These are phyloP conservation scores for Candolleomyces eurysporus DNA, from an alignment of 768 basidiomycete species.

Conservation along the genomic window DNA sequence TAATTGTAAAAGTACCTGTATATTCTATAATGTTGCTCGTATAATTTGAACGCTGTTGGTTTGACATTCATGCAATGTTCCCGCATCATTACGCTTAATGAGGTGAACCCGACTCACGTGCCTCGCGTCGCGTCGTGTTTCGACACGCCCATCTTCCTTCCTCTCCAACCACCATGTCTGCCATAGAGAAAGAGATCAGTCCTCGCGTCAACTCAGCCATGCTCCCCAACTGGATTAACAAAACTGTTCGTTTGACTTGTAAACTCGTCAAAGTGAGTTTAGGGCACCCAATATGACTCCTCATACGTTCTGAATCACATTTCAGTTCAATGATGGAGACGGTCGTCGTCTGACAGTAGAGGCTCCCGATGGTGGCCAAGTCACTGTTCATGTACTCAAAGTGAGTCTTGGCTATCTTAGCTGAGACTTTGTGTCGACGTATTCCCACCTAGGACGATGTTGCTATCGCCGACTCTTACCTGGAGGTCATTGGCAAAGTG, in stretches of 20 bases:
- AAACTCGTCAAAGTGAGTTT: constrained; percentile 53
- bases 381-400: constrained; percentile 39
- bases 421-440: not conserved
- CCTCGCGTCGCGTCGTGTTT: constrained; percentile 60
- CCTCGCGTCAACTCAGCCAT: constrained; percentile 64
- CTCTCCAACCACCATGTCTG: not conserved
- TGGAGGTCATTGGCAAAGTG: constrained; percentile 70
- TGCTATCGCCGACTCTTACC: constrained; percentile 48
- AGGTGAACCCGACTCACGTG: not conserved
- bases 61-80: no score
- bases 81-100: no score
- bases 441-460: constrained; percentile 31
- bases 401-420: constrained; percentile 26
- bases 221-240: constrained; percentile 49
- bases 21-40: no score
- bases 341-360: constrained; percentile 36
- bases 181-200: constrained; percentile 22
- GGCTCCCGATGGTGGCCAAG: constrained; percentile 66
- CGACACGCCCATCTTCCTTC: not conserved
- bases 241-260: constrained; percentile 59
- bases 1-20: no score
- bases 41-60: no score
- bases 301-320: not conserved
- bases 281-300: constrained; percentile 9
- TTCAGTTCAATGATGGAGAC: not conserved